Conservation (phyloP, 2,329 filamentous ascomycete species). For the Colletotrichum coccodes region DNA sequence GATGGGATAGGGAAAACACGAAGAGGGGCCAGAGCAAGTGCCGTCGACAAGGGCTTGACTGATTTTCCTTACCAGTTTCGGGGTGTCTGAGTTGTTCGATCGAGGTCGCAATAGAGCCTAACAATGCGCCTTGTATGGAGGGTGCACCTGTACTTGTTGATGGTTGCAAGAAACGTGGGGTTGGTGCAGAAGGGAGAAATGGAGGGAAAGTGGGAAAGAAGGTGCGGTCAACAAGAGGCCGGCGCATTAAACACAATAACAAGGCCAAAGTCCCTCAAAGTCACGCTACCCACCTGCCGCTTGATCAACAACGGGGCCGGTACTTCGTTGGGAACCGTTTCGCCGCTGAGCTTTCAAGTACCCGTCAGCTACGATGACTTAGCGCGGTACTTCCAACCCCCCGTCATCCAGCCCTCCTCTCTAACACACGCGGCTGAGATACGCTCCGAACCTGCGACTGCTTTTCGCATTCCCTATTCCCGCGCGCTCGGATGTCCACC, state of each 20-base stretch:
- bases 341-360: background rate
- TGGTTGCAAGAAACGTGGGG: constrained; percentile 48
- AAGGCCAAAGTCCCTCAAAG: constrained; percentile 22
- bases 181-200: constrained; percentile 46
- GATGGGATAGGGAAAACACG: constrained; percentile 10
- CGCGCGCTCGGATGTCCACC: constrained; percentile 25
- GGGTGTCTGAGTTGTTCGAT: constrained; percentile 35
- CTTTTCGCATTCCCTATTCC: constrained; percentile 20
- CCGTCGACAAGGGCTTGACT: constrained; percentile 24
- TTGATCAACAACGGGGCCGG: constrained; percentile 11
- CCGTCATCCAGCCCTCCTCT: constrained; percentile 15
- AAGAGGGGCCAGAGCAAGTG: constrained; percentile 22
- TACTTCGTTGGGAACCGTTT: background rate
- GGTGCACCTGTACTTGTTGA: constrained; percentile 38
- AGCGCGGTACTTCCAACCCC: constrained; percentile 21
- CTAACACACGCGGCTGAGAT: constrained; percentile 30
- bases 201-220: constrained; percentile 34
- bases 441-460: constrained; percentile 6
- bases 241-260: constrained; percentile 34
- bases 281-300: constrained; percentile 3
- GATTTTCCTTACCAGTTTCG: constrained; percentile 25
- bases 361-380: constrained; percentile 7
- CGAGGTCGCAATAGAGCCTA: constrained; percentile 33
- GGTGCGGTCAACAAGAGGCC: constrained; percentile 35
- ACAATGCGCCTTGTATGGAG: constrained; percentile 35